Evolutionary conservation across 177 flowering plant genomes (phyloP).

Genomic region (Vitis hybrid): DNA sequence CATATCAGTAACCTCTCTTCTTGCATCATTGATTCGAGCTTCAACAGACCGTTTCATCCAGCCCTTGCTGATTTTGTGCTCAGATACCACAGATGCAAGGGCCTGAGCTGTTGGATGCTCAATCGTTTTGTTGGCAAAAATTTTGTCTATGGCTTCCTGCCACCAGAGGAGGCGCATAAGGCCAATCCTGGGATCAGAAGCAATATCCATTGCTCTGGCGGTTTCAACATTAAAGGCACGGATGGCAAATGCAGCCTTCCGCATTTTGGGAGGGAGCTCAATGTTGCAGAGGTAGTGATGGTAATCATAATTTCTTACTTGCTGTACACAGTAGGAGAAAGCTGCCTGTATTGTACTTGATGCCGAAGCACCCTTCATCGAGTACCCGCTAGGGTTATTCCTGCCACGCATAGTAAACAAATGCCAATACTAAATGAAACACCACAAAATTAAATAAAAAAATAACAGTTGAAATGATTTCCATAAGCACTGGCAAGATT

Average conservation of each 20-base stretch:
- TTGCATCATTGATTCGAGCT: conserved; percentile 89
- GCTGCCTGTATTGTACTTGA: conserved; percentile 64
- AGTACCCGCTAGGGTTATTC: background rate
- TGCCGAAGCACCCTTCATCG: conserved; percentile 61
- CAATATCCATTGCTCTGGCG: conserved; percentile 90
- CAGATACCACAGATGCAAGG: conserved; percentile 59
- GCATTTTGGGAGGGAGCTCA: conserved; percentile 77
- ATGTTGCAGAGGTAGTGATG: conserved; percentile 97
- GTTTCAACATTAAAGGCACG: conserved; percentile 98
- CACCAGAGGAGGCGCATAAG: conserved; percentile 98
- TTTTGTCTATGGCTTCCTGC: conserved; percentile 95
- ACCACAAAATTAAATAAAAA: too few relatives aligned
- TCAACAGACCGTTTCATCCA: conserved; percentile 93
- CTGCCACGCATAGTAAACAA: too few relatives aligned
- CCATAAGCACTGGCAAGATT: too few relatives aligned
- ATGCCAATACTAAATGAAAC: too few relatives aligned
- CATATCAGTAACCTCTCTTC: conserved; percentile 59
- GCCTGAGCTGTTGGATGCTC: conserved; percentile 94
- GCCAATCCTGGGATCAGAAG: conserved; percentile 94
- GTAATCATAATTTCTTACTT: conserved; percentile 95
- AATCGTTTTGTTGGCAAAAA: conserved; percentile 61
- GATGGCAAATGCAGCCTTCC: conserved; percentile 87
- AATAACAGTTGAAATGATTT: too few relatives aligned
- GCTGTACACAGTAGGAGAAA: conserved; percentile 91
- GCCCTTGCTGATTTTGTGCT: conserved; percentile 66